Base-by-base conservation (phyloP, 768 basidiomycete species). In the Rhizopogon roseolus region DNA sequence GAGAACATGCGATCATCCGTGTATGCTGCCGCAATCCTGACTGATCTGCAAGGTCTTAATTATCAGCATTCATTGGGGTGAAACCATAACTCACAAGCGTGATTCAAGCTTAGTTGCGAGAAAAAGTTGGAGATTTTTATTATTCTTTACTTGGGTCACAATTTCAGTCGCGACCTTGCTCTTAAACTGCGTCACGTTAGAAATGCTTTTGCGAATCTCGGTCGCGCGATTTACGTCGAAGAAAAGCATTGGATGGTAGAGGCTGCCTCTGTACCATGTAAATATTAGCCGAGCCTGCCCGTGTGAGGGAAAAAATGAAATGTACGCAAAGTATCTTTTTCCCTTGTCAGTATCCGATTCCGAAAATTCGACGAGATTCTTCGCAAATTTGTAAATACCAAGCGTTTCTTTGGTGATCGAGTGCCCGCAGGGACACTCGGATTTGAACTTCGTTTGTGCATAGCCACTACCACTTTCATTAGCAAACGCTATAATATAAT, bases 1-100 rank as follows among this genome's bases (percentile, higher is more conserved):
- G 81, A 82, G 56, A 78, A 82, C 1, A 73, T 66, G 50, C 75
- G 67, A 44, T 79, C 79, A 41, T 81, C 74, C 1, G 56, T 61
- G 56, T 83, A 84, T 1, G 79, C 79, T 16, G 69, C 65, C 60
- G 77, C 61, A 5, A 81, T 71, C 46, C 74, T 66, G 2, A 54
- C 59, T 28, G 64, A 58, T 40, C 74, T 76, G 25, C 13, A 10
- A 5, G 39, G 16, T 8, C 29, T 39, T 16, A 16, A 16, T n/a
- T 1, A 17, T 40, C 9, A 40, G 39, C 39, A 17, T 40, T 3
- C 17, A 17, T 17, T 10, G 6, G 28, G 6, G 28, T 13, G 29
- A 46, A 17, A 32, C 19, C 29, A 32, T 1, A 14, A 60, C 63
- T 41, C 40, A 62, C 62, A 64, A 19, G 39, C 49, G 53, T 27